Evolutionary conservation across 768 basidiomycete species (phyloP).

Genomic region (Guyanaporus albipodus): DNA sequence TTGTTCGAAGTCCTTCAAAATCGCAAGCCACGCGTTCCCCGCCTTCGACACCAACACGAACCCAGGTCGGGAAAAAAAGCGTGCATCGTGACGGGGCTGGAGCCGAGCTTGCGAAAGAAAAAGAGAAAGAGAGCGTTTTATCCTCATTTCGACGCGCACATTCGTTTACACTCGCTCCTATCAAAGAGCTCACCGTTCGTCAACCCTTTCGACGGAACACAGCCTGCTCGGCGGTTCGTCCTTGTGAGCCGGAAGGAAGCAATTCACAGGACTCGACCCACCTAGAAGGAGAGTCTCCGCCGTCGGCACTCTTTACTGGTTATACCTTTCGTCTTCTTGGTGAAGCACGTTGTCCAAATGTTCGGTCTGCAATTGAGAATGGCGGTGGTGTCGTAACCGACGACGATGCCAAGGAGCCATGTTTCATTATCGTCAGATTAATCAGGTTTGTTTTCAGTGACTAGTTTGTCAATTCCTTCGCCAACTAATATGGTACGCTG

Average conservation of each 20-base stretch:
- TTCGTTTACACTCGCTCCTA: conserved; percentile 51
- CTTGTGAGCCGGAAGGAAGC: conserved; percentile 20
- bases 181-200: conserved; percentile 24
- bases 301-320: conserved; percentile 47
- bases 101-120: conserved; percentile 8
- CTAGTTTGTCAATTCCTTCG: neutral
- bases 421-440: conserved; percentile 68
- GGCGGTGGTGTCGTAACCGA: conserved; percentile 49
- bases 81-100: neutral
- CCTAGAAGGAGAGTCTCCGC: neutral
- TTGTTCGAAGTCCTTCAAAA: conserved; percentile 61
- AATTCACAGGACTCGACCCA: neutral
- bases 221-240: conserved; percentile 19
- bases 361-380: conserved; percentile 56
- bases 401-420: conserved; percentile 47
- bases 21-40: conserved; percentile 25
- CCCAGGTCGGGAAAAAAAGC: conserved; percentile 1
- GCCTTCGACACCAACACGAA: conserved; percentile 15
- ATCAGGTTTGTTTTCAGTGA: conserved; percentile 50
- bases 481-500: too few relatives aligned
- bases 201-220: conserved; percentile 47
- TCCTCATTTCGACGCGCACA: conserved; percentile 59
- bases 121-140: conserved; percentile 40
- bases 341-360: conserved; percentile 57
- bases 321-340: conserved; percentile 58